Evolutionary conservation across 2,329 filamentous ascomycete species (phyloP), one percentile per base, ranked within the genome.

Genomic region (Talaromyces pinophilus): DNA sequence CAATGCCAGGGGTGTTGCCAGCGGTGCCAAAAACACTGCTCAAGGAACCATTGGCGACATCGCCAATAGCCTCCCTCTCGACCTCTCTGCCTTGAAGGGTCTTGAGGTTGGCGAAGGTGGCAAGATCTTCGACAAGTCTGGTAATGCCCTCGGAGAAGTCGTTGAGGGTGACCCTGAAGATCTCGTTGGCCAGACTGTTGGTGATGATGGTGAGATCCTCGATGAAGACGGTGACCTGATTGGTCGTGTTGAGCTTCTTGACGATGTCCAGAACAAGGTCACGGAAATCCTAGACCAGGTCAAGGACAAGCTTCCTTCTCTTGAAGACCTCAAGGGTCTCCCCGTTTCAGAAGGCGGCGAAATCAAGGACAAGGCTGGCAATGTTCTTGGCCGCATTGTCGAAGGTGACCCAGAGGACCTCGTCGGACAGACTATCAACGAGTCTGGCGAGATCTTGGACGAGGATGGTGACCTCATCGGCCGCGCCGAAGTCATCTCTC

Each of bases 331-430:
- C 13, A 73, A 77, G 17, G 78, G 77, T 10, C 70, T 79, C 3
- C 72, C 77, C 55, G 84, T 87, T 30, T 78, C 84, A 52, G 82
- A 84, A 61, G 84, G 86, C 30, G 86, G 86, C 40, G 75, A 81
- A 38, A 81, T 88, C 69, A 77, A 82, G 70, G 82, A 86, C 50
- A 70, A 76, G 25, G 73, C 77, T 59, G 80, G 78, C 35, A 75
- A 80, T 44, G 70, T 73, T 30, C 69, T 81, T 5, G 80, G 78
- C 30, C 73, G 74, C 33, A 74, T 81, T 44, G 75, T 77, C n/a
- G 79, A 80, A 66, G 79, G 79, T 33, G 77, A 80, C 22, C 75
- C 78, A 0, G 73, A 76, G 67, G 78, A 80, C 54, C 71, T 81
- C 6, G 73, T 79, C 30, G 79, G 79, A 13, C 76, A 78, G 65